Evolutionary conservation across 371 early-diverging fungal species (phyloP).

Genomic region (Lichtheimia ramosa): DNA sequence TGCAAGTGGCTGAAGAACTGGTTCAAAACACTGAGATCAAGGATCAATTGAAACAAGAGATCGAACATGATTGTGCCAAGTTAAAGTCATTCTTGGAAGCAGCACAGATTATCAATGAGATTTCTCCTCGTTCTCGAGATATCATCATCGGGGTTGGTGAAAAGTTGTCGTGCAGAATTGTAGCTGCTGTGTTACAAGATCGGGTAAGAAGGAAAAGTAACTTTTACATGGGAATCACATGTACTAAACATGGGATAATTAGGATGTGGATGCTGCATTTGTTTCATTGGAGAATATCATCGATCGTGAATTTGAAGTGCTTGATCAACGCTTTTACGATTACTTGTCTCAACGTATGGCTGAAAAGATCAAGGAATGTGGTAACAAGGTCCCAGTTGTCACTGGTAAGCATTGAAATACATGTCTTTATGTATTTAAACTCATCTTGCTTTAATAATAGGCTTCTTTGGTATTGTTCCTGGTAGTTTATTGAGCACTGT

Average conservation of each 20-base stretch:
- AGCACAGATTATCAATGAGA: slow-evolving; percentile 93
- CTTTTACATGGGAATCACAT: neutral
- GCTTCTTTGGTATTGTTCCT: slow-evolving; percentile 96
- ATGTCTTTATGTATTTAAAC: neutral
- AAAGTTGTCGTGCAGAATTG: slow-evolving; percentile 87
- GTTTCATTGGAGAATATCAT: slow-evolving; percentile 85
- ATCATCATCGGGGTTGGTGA: slow-evolving; percentile 95
- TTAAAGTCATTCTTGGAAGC: slow-evolving; percentile 89
- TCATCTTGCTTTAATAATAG: slow-evolving; percentile 24
- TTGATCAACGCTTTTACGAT: slow-evolving; percentile 94
- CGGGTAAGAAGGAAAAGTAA: slow-evolving; percentile 27
- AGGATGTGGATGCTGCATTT: slow-evolving; percentile 84
- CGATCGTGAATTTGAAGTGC: slow-evolving; percentile 72
- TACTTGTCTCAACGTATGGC: slow-evolving; percentile 76
- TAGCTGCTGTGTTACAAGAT: slow-evolving; percentile 81
- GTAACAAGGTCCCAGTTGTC: slow-evolving; percentile 80
- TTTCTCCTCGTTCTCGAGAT: slow-evolving; percentile 94
- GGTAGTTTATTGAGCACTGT: slow-evolving; percentile 88
- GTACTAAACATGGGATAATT: slow-evolving; percentile 3
- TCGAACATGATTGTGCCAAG: slow-evolving; percentile 75
- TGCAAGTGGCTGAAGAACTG: slow-evolving; percentile 66
- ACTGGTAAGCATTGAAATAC: slow-evolving; percentile 55
- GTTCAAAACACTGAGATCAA: slow-evolving; percentile 56
- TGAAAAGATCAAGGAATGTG: slow-evolving; percentile 60
- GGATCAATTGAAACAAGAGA: slow-evolving; percentile 50